These are phyloP conservation scores for Hortaea werneckii DNA, from an alignment of 2,329 filamentous ascomycete genomes.

Conservation along the genomic window DNA sequence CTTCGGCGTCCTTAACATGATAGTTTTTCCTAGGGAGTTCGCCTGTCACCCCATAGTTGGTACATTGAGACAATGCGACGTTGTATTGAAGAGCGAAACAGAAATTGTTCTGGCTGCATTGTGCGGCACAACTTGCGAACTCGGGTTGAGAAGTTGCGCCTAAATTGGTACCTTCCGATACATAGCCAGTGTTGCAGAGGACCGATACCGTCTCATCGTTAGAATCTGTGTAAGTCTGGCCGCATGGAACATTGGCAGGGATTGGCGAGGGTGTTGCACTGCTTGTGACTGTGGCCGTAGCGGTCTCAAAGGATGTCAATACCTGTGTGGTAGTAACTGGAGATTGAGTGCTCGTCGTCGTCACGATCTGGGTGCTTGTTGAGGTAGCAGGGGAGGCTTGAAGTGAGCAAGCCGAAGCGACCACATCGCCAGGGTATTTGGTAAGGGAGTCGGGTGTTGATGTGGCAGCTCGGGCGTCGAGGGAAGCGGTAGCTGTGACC, in stretches of 20 bases:
- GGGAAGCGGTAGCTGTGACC: neutral
- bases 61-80: too few relatives aligned
- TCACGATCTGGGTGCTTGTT: conserved; percentile 3
- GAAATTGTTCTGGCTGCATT: too few relatives aligned
- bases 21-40: too few relatives aligned
- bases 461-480: neutral
- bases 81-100: too few relatives aligned
- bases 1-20: too few relatives aligned
- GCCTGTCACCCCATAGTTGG: too few relatives aligned
- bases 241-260: neutral
- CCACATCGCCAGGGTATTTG: neutral
- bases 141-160: too few relatives aligned
- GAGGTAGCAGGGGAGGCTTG: neutral
- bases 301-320: neutral
- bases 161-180: too few relatives aligned
- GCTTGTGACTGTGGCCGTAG: neutral
- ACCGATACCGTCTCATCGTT: too few relatives aligned
- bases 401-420: neutral
- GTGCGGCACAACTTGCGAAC: too few relatives aligned
- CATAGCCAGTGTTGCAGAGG: too few relatives aligned
- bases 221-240: neutral
- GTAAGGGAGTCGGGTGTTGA: neutral
- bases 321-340: neutral
- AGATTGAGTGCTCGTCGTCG: conserved; percentile 1
- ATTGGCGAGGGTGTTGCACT: neutral